A percentile compares a stretch with the other conserved stretches of the same genome.
These are phyloP conservation scores for Auricularia sp. DNA, from an alignment of 768 basidiomycete species.

Conservation along the genomic window DNA sequence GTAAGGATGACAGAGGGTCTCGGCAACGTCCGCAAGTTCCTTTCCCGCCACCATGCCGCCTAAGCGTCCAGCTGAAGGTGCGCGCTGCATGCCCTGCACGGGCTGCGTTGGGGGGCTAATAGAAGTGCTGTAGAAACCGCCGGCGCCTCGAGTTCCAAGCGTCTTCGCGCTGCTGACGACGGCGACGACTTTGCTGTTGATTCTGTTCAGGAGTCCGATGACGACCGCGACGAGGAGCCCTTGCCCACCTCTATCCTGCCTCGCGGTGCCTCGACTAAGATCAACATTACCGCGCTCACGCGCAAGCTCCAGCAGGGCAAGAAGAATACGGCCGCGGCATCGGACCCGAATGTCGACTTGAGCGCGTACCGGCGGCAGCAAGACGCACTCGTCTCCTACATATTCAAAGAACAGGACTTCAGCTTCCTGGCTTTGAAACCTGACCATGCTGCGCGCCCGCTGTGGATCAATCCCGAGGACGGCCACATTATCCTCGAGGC, in stretches of 20 bases:
- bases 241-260: slow-evolving; percentile 40
- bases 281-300: slow-evolving; percentile 76
- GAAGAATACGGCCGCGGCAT: slow-evolving; percentile 10
- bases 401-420: slow-evolving; percentile 70
- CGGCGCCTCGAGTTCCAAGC: slow-evolving; percentile 25
- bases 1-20: background rate
- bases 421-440: slow-evolving; percentile 77
- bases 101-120: background rate
- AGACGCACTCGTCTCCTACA: slow-evolving; percentile 8
- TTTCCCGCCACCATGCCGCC: slow-evolving; percentile 4
- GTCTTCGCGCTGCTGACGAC: slow-evolving; percentile 29
- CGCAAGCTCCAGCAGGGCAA: slow-evolving; percentile 62
- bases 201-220: slow-evolving; percentile 46
- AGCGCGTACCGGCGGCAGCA: slow-evolving; percentile 2
- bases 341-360: background rate
- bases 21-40: background rate
- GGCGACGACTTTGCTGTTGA: slow-evolving; percentile 51
- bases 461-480: slow-evolving; percentile 94
- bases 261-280: slow-evolving; percentile 37
- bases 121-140: slow-evolving; percentile 5
- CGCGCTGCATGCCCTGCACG: background rate
- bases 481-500: slow-evolving; percentile 93
- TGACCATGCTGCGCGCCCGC: slow-evolving; percentile 84
- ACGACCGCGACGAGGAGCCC: slow-evolving; percentile 16
- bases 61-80: slow-evolving; percentile 9